Conservation (phyloP, 495 filamentous ascomycete genomes). For the Daldinia grandis region DNA sequence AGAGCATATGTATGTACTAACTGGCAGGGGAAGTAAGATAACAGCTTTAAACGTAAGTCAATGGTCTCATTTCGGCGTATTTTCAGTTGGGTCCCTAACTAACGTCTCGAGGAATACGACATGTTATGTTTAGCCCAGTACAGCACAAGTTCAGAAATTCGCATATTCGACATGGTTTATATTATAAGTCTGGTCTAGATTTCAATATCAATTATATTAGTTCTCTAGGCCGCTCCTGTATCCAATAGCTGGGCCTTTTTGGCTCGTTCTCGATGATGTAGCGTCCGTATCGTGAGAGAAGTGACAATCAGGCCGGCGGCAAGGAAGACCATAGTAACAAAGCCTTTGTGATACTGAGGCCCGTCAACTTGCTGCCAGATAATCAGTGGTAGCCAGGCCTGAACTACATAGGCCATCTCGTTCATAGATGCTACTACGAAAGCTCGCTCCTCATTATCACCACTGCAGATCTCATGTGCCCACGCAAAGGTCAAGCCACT, state of each 20-base stretch:
- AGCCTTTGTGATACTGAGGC: slow-evolving; percentile 56
- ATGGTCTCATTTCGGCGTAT: not conserved
- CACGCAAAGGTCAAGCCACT: slow-evolving; percentile 54
- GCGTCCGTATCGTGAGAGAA: slow-evolving; percentile 47
- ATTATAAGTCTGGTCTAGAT: not conserved
- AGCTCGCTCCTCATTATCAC: slow-evolving; percentile 64
- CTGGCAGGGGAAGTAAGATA: not conserved
- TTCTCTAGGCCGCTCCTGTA: slow-evolving; percentile 14
- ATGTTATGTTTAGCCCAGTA: not conserved
- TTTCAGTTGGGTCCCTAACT: not conserved
- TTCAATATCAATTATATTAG: not conserved
- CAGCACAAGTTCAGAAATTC: not conserved
- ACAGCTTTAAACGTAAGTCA: not conserved
- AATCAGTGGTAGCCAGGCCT: slow-evolving; percentile 56
- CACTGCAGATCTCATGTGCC: slow-evolving; percentile 63
- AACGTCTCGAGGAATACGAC: not conserved
- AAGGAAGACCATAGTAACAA: slow-evolving; percentile 52
- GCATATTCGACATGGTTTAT: not conserved
- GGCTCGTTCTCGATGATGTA: slow-evolving; percentile 54
- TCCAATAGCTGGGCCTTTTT: slow-evolving; percentile 26
- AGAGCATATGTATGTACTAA: not conserved
- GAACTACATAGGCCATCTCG: slow-evolving; percentile 53
- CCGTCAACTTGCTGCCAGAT: slow-evolving; percentile 60
- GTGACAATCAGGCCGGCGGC: slow-evolving; percentile 48
- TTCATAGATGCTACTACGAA: slow-evolving; percentile 58